These are phyloP conservation scores for Funneliformis mosseae DNA, from an alignment of 192 early-diverging fungal species.

Conservation along the genomic window DNA sequence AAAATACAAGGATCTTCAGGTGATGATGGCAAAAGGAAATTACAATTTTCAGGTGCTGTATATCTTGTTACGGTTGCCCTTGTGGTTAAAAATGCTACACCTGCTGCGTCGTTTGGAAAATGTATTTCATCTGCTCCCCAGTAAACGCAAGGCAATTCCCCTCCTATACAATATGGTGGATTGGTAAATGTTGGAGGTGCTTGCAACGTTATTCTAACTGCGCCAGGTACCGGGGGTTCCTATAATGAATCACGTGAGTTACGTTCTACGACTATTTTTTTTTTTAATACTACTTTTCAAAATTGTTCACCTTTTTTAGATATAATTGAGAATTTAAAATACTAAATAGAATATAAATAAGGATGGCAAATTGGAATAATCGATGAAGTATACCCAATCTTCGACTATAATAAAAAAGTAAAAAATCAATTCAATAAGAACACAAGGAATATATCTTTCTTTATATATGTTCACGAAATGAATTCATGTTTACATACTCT, in stretches of 20 bases:
- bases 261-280: background rate
- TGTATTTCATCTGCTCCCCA: slow-evolving; percentile 32
- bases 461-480: background rate
- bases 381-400: slow-evolving; percentile 19
- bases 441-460: background rate
- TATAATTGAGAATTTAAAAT: slow-evolving; percentile 1
- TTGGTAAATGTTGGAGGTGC: background rate
- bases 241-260: background rate
- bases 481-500: slow-evolving; percentile 7
- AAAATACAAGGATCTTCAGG: slow-evolving; percentile 25
- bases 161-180: slow-evolving; percentile 11
- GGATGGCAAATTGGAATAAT: background rate
- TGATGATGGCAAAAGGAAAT: slow-evolving; percentile 29
- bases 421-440: background rate
- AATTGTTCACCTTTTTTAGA: slow-evolving; percentile 20
- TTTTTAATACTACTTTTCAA: background rate
- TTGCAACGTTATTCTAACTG: slow-evolving; percentile 27
- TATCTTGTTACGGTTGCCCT: slow-evolving; percentile 38
- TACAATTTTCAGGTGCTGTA: slow-evolving; percentile 32
- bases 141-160: background rate
- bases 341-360: background rate
- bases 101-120: slow-evolving; percentile 29
- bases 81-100: slow-evolving; percentile 43
- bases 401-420: background rate
- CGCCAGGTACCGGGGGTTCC: slow-evolving; percentile 30